Evolutionary conservation across 352 stramenopile species (phyloP), one percentile per base, ranked within the genome.

Genomic region (Elongisporangium anandrum): DNA sequence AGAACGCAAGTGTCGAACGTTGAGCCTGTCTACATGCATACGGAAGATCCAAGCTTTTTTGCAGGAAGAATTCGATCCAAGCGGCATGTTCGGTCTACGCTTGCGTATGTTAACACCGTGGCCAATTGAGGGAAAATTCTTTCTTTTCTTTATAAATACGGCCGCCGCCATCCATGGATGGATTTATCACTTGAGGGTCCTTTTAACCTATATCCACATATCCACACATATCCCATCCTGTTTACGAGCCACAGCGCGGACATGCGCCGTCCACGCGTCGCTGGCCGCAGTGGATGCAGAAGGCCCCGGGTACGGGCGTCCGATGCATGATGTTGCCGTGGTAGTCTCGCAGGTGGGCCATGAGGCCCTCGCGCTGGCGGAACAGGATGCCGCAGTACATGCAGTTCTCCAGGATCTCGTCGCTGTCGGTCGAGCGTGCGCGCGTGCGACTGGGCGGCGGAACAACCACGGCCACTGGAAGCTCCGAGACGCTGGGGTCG

Each of bases 241-340:
- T 41, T 41, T 41, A 41, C 29, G 29, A 61, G 47, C 56, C 66
- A 54, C 77, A 87, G 13, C 73, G 69, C 50, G 75, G 65, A 52
- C 77, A 87, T 16, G 34, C 54, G 50, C 73, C 75, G 19, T 80
- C 63, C 21, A 72, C 63, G 34, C 64, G 70, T 20, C 72, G 71
- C 22, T 66, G 75, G 15, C 77, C 77, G 52, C 77, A 87, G 38
- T 72, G 61, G 12, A 70, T 70, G 60, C 77, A 87, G 59, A 84
- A 87, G 4, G 75, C 64, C 34, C 77, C 77, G 23, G 68, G 70
- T 15, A 85, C 57, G 3, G 73, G 77, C 60, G 67, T 66, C 17
- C 73, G 77, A 38, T 80, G 65, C 61, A 85, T 34, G n/a, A 79
- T 81, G 55, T 87, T 75, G 10, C 73, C 75, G 41, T 87, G 77